A percentile compares a stretch with the other conserved stretches of the same genome.
Conservation (phyloP, 2,329 filamentous ascomycete species). For the Stenocarpella maydis region DNA sequence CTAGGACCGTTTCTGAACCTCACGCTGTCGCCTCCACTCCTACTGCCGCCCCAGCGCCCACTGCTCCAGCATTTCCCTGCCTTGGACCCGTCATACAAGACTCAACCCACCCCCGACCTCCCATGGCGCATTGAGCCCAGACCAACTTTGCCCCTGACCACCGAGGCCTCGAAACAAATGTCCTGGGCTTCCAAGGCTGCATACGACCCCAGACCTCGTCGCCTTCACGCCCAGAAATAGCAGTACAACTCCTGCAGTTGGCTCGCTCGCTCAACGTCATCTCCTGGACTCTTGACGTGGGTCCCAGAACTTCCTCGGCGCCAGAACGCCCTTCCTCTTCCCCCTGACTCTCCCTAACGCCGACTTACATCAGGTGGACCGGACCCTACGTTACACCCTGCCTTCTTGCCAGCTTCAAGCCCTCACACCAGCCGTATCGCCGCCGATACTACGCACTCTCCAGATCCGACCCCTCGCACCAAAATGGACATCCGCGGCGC, state of each 20-base stretch:
- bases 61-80: not conserved
- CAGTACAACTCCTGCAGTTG: not conserved
- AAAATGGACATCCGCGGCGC: constrained; percentile 36
- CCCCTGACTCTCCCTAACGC: not conserved
- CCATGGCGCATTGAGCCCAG: constrained; percentile 24
- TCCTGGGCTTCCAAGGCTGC: not conserved
- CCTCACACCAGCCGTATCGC: not conserved
- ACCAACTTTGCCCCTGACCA: not conserved
- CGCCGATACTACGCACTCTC: not conserved
- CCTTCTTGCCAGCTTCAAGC: not conserved
- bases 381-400: not conserved
- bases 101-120: constrained; percentile 7
- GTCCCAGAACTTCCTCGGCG: not conserved
- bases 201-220: not conserved
- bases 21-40: not conserved
- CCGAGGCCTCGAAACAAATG: constrained; percentile 14
- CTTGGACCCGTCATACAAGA: constrained; percentile 6
- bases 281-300: constrained; percentile 1
- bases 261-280: constrained; percentile 6
- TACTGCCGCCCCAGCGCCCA: not conserved
- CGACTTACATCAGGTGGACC: not conserved
- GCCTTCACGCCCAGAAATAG: not conserved
- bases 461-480: not conserved
- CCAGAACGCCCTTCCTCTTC: not conserved
- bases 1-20: not conserved